Evolutionary conservation across 257 asterid genomes (phyloP).

Genomic region (Scutellaria baicalensis): DNA sequence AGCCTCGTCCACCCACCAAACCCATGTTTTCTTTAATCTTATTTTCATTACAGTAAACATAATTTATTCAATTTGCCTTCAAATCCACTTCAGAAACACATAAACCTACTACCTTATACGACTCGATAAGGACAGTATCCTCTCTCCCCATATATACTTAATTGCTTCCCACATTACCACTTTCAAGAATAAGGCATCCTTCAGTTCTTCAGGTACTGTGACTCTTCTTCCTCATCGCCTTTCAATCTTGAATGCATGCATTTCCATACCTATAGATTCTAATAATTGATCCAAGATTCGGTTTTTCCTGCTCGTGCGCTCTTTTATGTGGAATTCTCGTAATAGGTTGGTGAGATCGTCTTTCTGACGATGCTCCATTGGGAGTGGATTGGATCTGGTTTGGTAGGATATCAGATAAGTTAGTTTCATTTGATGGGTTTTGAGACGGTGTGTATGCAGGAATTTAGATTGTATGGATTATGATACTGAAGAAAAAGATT

Average conservation of each 20-base stretch:
- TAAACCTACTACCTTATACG: not conserved
- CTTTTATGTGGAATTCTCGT: not conserved
- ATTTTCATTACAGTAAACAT: not conserved
- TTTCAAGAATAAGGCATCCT: constrained; percentile 22
- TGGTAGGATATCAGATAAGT: not conserved
- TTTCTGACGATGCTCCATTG: constrained; percentile 10
- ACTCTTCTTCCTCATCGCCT: constrained; percentile 4
- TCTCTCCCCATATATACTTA: constrained; percentile 11
- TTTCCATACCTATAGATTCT: not conserved
- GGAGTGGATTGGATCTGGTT: constrained; percentile 22
- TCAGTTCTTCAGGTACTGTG: constrained; percentile 21
- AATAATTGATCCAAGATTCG: constrained; percentile 1
- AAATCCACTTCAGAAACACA: not conserved
- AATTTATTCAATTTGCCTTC: not conserved
- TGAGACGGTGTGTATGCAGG: not conserved
- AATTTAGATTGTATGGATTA: not conserved
- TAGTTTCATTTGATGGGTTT: constrained; percentile 4
- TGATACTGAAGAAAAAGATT: constrained; percentile 7
- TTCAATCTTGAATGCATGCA: constrained; percentile 19
- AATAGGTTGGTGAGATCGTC: constrained; percentile 16
- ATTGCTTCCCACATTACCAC: constrained; percentile 24
- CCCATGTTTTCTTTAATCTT: constrained; percentile 1
- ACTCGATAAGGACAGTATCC: constrained; percentile 10
- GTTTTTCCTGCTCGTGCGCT: not conserved
- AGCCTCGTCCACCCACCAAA: constrained; percentile 80